Percentiles rank a stretch among this genome's conserved stretches.
These are phyloP conservation scores for Leccinum uliginosum DNA, from an alignment of 768 basidiomycete genomes.

Conservation along the genomic window DNA sequence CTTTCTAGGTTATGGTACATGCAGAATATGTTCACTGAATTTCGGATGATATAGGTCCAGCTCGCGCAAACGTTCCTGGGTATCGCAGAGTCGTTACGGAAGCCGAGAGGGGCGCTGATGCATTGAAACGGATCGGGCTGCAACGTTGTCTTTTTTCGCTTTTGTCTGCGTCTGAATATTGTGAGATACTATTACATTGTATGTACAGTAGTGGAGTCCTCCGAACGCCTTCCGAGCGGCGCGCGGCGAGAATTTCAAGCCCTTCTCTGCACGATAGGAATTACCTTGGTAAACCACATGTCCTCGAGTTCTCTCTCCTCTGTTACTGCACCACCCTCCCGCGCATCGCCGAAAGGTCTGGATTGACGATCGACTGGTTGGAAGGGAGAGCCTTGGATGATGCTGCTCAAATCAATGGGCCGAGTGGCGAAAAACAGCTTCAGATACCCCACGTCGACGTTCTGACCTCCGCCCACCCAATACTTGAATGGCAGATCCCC, in stretches of 20 bases:
- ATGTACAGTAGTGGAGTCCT: too few species aligned
- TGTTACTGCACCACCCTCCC: background rate
- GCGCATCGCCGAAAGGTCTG: background rate
- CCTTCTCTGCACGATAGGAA: slow-evolving; percentile 18
- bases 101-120: slow-evolving; percentile 49
- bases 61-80: slow-evolving; percentile 56
- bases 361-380: background rate
- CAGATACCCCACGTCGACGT: background rate
- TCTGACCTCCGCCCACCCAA: background rate
- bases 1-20: too few species aligned
- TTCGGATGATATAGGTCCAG: slow-evolving; percentile 38
- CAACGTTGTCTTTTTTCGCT: background rate
- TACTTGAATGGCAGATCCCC: background rate
- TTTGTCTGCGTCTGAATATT: background rate
- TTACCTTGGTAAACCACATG: slow-evolving; percentile 17
- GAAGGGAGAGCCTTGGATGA: background rate
- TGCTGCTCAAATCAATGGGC: background rate
- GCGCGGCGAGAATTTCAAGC: background rate
- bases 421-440: background rate
- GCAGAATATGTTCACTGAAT: too few species aligned
- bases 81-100: slow-evolving; percentile 54
- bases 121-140: slow-evolving; percentile 11
- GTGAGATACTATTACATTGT: background rate
- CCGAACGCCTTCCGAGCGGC: too few species aligned
- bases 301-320: slow-evolving; percentile 6